Evolutionary conservation across 2,329 filamentous ascomycete species (phyloP).

Genomic region (Aphanoascus verrucosus): DNA sequence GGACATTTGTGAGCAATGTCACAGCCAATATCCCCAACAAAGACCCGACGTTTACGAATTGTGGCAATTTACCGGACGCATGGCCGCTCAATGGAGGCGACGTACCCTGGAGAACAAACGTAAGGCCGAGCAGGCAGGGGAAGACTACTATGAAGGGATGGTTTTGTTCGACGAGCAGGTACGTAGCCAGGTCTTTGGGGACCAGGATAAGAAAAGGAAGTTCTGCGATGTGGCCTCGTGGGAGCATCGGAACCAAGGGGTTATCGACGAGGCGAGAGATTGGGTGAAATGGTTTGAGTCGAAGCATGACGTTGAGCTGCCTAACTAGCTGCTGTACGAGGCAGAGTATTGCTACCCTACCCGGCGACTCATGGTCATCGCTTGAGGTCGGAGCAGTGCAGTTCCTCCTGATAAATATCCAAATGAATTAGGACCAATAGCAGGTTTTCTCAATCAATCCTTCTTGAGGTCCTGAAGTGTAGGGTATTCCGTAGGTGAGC

Average conservation of each 20-base stretch:
- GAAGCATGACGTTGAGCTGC: too few species aligned
- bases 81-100: constrained; percentile 6
- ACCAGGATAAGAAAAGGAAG: neutral
- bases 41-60: constrained; percentile 10
- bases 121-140: neutral
- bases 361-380: too few species aligned
- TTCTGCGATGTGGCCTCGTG: neutral
- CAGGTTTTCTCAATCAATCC: too few species aligned
- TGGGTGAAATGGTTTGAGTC: neutral
- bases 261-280: neutral
- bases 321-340: too few species aligned
- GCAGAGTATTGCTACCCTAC: too few species aligned
- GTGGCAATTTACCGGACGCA: constrained; percentile 1
- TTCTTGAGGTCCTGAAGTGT: too few species aligned
- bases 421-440: too few species aligned
- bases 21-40: neutral
- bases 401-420: too few species aligned
- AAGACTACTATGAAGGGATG: constrained; percentile 9
- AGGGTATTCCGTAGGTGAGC: too few species aligned
- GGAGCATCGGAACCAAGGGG: neutral
- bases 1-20: constrained; percentile 1
- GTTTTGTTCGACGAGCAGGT: constrained; percentile 1
- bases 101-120: neutral
- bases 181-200: constrained; percentile 1
- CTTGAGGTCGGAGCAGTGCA: too few species aligned